Evolutionary conservation across 2,329 filamentous ascomycete species (phyloP), one percentile per base, ranked within the genome.

Genomic region (Corniculantispora saksenae): DNA sequence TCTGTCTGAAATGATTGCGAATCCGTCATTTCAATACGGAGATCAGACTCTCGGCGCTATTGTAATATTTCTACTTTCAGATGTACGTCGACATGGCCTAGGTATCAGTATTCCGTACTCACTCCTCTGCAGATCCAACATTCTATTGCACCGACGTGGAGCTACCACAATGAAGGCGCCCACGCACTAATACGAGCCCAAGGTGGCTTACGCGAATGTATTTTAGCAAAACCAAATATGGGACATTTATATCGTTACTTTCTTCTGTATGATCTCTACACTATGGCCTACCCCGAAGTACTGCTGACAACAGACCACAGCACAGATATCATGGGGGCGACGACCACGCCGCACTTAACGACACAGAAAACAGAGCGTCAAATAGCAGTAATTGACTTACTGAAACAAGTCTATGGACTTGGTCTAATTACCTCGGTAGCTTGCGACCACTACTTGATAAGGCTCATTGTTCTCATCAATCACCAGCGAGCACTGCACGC

Each of bases 401-500:
- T 68, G 23, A 19, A 65, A 3, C 45, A 53, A 13, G 62, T 72
- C 25, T 73, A 69, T 45, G 68, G 68, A 0, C 27, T 67, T 2
- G 67, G 61, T 21, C 65, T 71, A 19, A 65, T 55, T 29, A 73
- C 72, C 0, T 63, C 69, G 15, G 57, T 73, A 9, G 65, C 70
- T 6, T 70, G 68, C 23, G 70, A 72, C 0, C 59, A 61, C 1
- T 27, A 66, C 4, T 64, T 74, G 15, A 56, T 74, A 7, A 56
- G 59, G 32, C 25, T 67, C 13, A 61, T 73, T 0, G 66, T 73
- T 29, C 48, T 58, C 25, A 67, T 72, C 56, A 73, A 71, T 55
- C 45, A 67, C 45, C 66, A 72, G 15, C 69, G 72, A 15, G 60
- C 72, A 19, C 45, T 45, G 10, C 35, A 61, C 7, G 19, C 23